Evolutionary conservation across 345 rosid species (phyloP), one percentile per base, ranked within the genome.

Genomic region (Raphanus sativus): DNA sequence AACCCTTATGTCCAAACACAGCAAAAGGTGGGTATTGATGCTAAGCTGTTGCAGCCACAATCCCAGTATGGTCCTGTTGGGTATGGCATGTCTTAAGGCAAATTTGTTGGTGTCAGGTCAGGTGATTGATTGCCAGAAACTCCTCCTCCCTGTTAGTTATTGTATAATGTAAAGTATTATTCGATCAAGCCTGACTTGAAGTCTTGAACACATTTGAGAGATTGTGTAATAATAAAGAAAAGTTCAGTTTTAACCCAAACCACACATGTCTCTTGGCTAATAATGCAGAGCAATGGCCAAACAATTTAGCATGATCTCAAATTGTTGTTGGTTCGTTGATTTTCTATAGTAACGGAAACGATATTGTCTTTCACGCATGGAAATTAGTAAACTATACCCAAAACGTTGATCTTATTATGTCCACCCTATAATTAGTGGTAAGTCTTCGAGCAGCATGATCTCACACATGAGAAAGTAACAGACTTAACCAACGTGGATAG

Each of bases 11-110:
- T 74, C 80, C 89, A 86, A 11, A 68, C 96, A 4, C 88, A 86
- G 65, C 74, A 81, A 21, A 86, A 86, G 80, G 74, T 79, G 67
- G 88, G 86, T 65, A 88, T 91, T 17, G 98, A 95, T 72, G 90
- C 98, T 9, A 89, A 93, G 82, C 84, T 92, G 79, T 75, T 91
- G 50, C 97, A 93, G 78, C 94, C 97, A 36, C 98, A 95, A 75
- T 81, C 98, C 61, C 92, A 93, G 83, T 91, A 84, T 26, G 94
- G 94, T 45, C 89, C 92, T 1, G 93, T 86, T 67, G 84, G 74
- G 66, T 84, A 87, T 77, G 89, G 89, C 33, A 71, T 83, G 74
- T 83, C 85, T 55, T 77, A 2, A 77, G 80, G 66, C 48, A n/a
- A 1, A 28, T 6, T 63, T 54, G 70, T 64, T 64, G 55, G 70